These are phyloP conservation scores for Tripidium arundinaceum DNA, from an alignment of 202 grass and related monocot species.

Conservation along the genomic window DNA sequence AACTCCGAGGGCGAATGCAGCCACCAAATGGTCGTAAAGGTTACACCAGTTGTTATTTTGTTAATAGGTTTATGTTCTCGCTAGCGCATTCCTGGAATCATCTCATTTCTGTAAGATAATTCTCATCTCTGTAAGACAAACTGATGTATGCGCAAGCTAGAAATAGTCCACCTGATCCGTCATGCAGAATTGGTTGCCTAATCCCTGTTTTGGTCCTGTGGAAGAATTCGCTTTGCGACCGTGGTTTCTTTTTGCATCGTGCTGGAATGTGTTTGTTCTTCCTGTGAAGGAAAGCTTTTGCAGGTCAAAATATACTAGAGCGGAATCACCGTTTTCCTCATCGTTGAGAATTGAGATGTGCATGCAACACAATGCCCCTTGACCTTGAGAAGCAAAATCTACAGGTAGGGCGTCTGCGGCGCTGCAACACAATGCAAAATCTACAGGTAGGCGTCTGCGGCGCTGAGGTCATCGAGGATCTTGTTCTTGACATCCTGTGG, in stretches of 20 bases:
- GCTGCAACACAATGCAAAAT: constrained; percentile 10
- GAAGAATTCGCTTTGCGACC: too few species aligned
- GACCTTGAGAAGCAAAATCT: background rate
- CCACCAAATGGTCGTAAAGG: constrained; percentile 17
- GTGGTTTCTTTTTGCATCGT: background rate
- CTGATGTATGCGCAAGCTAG: constrained; percentile 14
- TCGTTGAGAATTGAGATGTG: background rate
- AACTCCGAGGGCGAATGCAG: constrained; percentile 21
- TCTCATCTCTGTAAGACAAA: constrained; percentile 29
- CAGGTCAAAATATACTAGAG: background rate
- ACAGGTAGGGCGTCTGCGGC: constrained; percentile 58
- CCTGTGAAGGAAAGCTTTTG: background rate
- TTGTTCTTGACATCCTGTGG: constrained; percentile 54
- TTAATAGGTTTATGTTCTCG: constrained; percentile 15
- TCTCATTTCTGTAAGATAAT: constrained; percentile 30
- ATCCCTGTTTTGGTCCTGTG: background rate
- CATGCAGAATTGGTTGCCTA: background rate
- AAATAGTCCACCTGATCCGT: background rate
- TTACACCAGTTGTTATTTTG: constrained; percentile 1
- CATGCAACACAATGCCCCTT: background rate
- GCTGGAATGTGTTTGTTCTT: background rate
- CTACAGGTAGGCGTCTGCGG: constrained; percentile 61
- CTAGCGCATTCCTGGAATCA: constrained; percentile 9
- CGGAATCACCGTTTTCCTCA: background rate
- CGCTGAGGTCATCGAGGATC: constrained; percentile 71